A percentile compares a stretch with the other conserved stretches of the same genome.
Conservation (phyloP, 1,284 basidiomycete genomes). For the Trichosporon ovoides region DNA sequence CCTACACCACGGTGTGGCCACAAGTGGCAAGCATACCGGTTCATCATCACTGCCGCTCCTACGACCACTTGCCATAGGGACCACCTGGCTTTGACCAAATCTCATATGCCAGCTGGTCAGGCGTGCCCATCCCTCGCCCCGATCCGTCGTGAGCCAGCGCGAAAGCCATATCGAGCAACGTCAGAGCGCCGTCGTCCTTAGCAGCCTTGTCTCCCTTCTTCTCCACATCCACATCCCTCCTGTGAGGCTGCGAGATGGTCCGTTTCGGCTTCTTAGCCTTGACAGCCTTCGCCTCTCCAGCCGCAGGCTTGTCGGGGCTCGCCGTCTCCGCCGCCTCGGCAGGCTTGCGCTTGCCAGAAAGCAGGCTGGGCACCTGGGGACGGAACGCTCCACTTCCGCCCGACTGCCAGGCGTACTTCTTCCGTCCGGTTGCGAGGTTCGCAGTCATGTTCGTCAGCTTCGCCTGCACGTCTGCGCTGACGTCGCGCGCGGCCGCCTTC, state of each 20-base stretch:
- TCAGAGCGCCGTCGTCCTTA: slow-evolving; percentile 36
- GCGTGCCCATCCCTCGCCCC: slow-evolving; percentile 30
- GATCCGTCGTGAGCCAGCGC: slow-evolving; percentile 37
- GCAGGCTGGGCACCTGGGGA: slow-evolving; percentile 13
- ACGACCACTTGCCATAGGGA: slow-evolving; percentile 26
- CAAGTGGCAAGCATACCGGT: too few relatives aligned
- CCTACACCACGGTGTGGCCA: too few relatives aligned
- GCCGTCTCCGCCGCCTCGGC: slow-evolving; percentile 1
- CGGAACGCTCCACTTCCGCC: slow-evolving; percentile 16
- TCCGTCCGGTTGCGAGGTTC: slow-evolving; percentile 13
- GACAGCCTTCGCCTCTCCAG: slow-evolving; percentile 10
- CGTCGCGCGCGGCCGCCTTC: slow-evolving; percentile 18
- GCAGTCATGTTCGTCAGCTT: slow-evolving; percentile 42
- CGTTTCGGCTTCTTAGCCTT: slow-evolving; percentile 21
- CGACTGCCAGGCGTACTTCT: slow-evolving; percentile 42
- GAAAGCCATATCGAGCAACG: slow-evolving; percentile 38
- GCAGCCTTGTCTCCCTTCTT: slow-evolving; percentile 19
- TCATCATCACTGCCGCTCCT: neutral
- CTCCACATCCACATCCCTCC: slow-evolving; percentile 17
- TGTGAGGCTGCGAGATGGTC: slow-evolving; percentile 13
- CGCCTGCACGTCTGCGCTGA: slow-evolving; percentile 37
- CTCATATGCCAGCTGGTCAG: slow-evolving; percentile 29
- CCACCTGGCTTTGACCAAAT: slow-evolving; percentile 28
- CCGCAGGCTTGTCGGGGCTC: neutral
- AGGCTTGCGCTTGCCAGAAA: slow-evolving; percentile 20